Base-by-base conservation (phyloP, 2,329 filamentous ascomycete species). In the Sarocladium strictum region DNA sequence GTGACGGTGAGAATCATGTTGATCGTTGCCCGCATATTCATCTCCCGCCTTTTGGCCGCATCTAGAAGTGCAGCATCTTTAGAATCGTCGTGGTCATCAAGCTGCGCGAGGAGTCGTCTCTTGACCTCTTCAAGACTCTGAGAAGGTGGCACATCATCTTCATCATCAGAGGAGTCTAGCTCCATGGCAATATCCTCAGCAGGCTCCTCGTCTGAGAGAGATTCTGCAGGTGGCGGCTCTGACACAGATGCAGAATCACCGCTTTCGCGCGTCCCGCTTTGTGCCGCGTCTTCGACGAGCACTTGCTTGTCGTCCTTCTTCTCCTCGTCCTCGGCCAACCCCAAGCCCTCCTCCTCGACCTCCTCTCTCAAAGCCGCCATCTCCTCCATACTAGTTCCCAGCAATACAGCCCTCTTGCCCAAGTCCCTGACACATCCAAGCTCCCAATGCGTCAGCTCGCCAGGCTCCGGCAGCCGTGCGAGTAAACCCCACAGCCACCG, bases 1-100 rank as follows among this genome's bases (percentile, higher is more conserved):
- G 88, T 86, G 33, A 97, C 79, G 0, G 89, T 94, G 61, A 97
- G 75, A 53, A 97, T 89, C 90, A 96, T 96, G 70, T 95, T 92
- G 32, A 97, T 76, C 38, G 90, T 91, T n/a, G 84, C 86, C 26
- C 81, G 76, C 73, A 76, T 77, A 65, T 79, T 82, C 62, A 74
- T 69, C 37, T 70, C 72, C 37, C 67, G 66, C n/a, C 74, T 67
- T 56, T 60, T 61, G 3, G 64, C 62, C 2, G 58, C 60, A 51
- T 68, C 63, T 21, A 21, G 4, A 43, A 62, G 60, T 2, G 64
- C 63, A 2, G 58, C 59, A 43, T 67, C 62, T 41, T 62, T 55
- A 17, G 62, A 57, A 17, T 64, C 59, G 1, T 24, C 58, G 3
- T 63, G 60, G 21, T 65, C 65, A 5, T 72, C 67, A 15, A 83